Evolutionary conservation across 257 asterid genomes (phyloP).

Genomic region (Scutellaria barbata): DNA sequence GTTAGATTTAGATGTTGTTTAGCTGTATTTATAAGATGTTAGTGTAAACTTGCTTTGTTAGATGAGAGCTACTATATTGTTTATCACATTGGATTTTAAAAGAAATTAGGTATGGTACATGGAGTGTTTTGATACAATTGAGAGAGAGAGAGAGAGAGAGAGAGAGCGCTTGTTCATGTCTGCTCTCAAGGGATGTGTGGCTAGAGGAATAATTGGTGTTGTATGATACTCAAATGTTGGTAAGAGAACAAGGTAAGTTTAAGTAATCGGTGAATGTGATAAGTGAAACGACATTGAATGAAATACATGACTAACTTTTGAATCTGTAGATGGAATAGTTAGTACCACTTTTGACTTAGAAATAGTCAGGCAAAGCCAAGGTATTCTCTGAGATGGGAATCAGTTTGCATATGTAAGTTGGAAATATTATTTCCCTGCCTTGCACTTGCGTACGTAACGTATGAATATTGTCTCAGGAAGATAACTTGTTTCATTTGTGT

Average conservation of each 20-base stretch:
- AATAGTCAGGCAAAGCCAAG: not conserved
- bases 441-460: not conserved
- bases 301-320: slow-evolving; percentile 2
- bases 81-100: not conserved
- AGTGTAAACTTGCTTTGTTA: not conserved
- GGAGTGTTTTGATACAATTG: not conserved
- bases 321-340: not conserved
- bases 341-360: not conserved
- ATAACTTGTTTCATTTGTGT: too few species aligned
- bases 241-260: not conserved
- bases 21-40: too few species aligned
- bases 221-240: not conserved
- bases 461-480: too few species aligned
- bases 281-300: not conserved
- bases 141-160: too few species aligned
- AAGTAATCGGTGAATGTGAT: not conserved
- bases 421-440: not conserved
- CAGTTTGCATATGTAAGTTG: not conserved
- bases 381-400: not conserved
- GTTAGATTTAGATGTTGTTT: too few species aligned
- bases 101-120: not conserved
- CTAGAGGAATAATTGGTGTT: not conserved
- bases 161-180: too few species aligned
- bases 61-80: not conserved
- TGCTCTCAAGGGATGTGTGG: not conserved